Percentiles rank a stretch among this genome's conserved stretches.
phyloP scores from a whole-genome alignment of 2,329 filamentous ascomycete genomes.

The Ceratocystis destructans region DNA sequence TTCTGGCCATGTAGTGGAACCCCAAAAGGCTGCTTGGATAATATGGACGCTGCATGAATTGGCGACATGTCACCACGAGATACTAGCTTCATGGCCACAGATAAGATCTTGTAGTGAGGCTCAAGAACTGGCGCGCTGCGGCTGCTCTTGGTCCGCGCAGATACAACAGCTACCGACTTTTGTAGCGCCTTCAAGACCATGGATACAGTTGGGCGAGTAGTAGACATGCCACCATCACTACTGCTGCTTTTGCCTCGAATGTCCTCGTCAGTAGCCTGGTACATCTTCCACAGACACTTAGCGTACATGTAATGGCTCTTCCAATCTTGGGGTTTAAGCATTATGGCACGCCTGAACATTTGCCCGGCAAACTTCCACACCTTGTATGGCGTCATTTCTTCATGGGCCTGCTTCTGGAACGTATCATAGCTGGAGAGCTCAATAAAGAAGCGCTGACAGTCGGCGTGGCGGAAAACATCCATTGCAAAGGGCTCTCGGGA shows the following conservation, averaged over 20 bases:
- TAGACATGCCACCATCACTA: slow-evolving; percentile 10
- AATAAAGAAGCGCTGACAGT: slow-evolving; percentile 45
- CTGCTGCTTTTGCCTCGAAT: slow-evolving; percentile 19
- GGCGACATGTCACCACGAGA: slow-evolving; percentile 35
- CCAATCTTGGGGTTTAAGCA: slow-evolving; percentile 41
- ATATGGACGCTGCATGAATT: slow-evolving; percentile 37
- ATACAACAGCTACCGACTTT: slow-evolving; percentile 37
- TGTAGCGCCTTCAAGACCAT: slow-evolving; percentile 38
- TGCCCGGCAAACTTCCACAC: slow-evolving; percentile 48
- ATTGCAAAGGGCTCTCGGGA: slow-evolving; percentile 49
- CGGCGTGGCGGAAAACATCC: slow-evolving; percentile 45
- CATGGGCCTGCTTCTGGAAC: slow-evolving; percentile 39
- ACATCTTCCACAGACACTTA: slow-evolving; percentile 53
- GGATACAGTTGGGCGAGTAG: slow-evolving; percentile 28
- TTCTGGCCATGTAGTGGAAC: slow-evolving; percentile 21
- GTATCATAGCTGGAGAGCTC: slow-evolving; percentile 37
- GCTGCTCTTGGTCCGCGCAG: slow-evolving; percentile 39
- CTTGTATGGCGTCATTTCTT: slow-evolving; percentile 45
- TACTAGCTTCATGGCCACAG: slow-evolving; percentile 70
- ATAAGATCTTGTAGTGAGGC: slow-evolving; percentile 83
- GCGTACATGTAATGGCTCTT: slow-evolving; percentile 49
- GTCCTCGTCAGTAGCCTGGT: slow-evolving; percentile 37
- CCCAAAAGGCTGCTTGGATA: slow-evolving; percentile 44
- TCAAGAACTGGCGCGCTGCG: slow-evolving; percentile 69
- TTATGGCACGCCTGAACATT: slow-evolving; percentile 43